Conservation (phyloP, 1,284 basidiomycete species). For the Farysia itapuensis region DNA sequence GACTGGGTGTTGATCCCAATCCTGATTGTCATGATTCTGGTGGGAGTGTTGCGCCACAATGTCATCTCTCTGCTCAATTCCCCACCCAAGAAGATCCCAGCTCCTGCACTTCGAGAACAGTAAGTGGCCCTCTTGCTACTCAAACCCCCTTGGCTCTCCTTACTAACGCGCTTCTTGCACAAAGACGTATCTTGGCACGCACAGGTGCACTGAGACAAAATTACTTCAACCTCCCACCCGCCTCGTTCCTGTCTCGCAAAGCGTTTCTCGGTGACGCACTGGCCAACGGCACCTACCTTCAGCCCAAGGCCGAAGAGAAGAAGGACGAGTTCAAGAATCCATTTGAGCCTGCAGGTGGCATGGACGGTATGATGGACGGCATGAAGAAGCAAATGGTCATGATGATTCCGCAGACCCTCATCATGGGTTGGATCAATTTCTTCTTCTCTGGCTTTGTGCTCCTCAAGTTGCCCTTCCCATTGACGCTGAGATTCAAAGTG, state of each 20-base stretch:
- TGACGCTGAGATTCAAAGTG: constrained; percentile 96
- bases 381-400: constrained; percentile 97
- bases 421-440: constrained; percentile 99
- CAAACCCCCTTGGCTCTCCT: neutral
- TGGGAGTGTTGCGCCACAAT: constrained; percentile 91
- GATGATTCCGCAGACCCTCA: constrained; percentile 71
- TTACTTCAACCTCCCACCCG: constrained; percentile 44
- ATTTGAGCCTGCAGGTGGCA: constrained; percentile 81
- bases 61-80: constrained; percentile 83
- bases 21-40: constrained; percentile 95
- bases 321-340: constrained; percentile 63
- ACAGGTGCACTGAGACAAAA: constrained; percentile 43
- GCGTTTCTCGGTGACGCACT: constrained; percentile 44
- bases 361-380: constrained; percentile 98
- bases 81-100: constrained; percentile 76
- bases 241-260: constrained; percentile 41
- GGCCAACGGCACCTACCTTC: constrained; percentile 47
- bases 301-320: constrained; percentile 41
- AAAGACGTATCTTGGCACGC: constrained; percentile 49
- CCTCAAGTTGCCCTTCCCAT: constrained; percentile 93
- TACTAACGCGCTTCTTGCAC: neutral
- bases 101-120: constrained; percentile 87
- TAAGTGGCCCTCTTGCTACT: constrained; percentile 63
- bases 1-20: constrained; percentile 86
- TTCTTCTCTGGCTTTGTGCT: constrained; percentile 98